Conservation (phyloP, 2,329 filamentous ascomycete genomes). For the Parastagonospora nodorum region DNA sequence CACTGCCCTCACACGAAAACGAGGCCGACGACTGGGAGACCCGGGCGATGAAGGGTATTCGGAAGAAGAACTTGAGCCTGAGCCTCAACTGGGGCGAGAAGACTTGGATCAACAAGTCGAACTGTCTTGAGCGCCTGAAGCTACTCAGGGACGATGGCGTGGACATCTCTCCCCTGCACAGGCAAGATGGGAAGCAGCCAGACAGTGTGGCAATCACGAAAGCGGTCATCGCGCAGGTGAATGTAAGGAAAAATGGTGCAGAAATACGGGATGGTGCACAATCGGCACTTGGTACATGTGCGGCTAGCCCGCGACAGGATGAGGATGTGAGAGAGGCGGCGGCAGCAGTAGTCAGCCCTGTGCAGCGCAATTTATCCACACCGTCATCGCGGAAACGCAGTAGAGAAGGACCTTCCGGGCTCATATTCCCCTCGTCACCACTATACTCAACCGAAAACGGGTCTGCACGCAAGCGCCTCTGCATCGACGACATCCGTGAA, state of each 20-base stretch:
- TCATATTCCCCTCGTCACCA: not conserved
- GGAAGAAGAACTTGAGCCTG: not conserved
- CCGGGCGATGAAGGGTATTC: not conserved
- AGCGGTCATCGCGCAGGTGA: not conserved
- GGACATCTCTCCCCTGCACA: not conserved
- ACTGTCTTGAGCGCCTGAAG: not conserved
- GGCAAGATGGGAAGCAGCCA: not conserved
- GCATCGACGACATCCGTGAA: not conserved
- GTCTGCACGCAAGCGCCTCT: not conserved
- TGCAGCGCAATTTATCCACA: not conserved
- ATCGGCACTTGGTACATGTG: not conserved
- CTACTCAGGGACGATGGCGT: constrained; percentile 1
- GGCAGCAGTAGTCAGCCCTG: not conserved
- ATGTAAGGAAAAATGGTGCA: not conserved
- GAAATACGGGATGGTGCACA: not conserved
- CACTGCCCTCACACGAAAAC: no score
- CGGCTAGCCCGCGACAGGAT: no score
- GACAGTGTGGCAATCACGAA: not conserved
- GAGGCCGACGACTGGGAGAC: not conserved
- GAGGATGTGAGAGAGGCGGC: not conserved
- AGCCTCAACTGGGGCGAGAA: not conserved
- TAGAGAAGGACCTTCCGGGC: not conserved
- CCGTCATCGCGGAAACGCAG: not conserved
- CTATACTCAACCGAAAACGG: not conserved
- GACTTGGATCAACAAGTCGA: constrained; percentile 1